A percentile compares a stretch with the other conserved stretches of the same genome.
phyloP scores from a whole-genome alignment of 2,329 filamentous ascomycete genomes.

The Myriosclerotinia duriaeana region DNA sequence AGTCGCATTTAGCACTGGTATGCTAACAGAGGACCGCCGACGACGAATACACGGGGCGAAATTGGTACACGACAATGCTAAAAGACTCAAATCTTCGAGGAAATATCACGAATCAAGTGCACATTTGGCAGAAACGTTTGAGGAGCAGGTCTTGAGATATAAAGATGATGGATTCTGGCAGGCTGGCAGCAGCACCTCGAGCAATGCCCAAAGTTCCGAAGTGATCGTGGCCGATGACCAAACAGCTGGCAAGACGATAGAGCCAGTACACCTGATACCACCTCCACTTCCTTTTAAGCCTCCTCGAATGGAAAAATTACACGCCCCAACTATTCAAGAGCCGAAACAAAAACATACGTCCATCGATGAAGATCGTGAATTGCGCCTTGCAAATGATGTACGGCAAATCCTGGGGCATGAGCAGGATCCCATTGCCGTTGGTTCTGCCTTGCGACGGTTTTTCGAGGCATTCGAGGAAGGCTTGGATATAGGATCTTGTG shows the following conservation, averaged over 20 bases:
- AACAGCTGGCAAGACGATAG: background rate
- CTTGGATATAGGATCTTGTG: constrained; percentile 22
- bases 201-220: background rate
- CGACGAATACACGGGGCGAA: constrained; percentile 53
- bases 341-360: background rate
- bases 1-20: constrained; percentile 44
- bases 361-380: constrained; percentile 26
- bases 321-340: background rate
- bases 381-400: constrained; percentile 32
- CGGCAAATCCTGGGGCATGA: constrained; percentile 26
- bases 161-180: constrained; percentile 19
- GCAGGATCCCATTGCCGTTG: constrained; percentile 25
- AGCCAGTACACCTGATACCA: background rate
- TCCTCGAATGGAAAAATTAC: constrained; percentile 7
- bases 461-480: constrained; percentile 34
- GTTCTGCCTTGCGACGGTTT: constrained; percentile 31
- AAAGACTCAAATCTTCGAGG: constrained; percentile 49
- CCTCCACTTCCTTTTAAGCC: constrained; percentile 6
- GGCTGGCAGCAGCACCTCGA: background rate
- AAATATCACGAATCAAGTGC: constrained; percentile 43
- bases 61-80: constrained; percentile 53
- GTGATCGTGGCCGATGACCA: background rate
- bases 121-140: constrained; percentile 30
- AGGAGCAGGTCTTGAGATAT: constrained; percentile 30
- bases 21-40: constrained; percentile 57